Percentiles rank a stretch among this genome's conserved stretches.
Conservation (phyloP, 192 early-diverging fungal genomes). For the Rhizoclosmatium globosum region DNA sequence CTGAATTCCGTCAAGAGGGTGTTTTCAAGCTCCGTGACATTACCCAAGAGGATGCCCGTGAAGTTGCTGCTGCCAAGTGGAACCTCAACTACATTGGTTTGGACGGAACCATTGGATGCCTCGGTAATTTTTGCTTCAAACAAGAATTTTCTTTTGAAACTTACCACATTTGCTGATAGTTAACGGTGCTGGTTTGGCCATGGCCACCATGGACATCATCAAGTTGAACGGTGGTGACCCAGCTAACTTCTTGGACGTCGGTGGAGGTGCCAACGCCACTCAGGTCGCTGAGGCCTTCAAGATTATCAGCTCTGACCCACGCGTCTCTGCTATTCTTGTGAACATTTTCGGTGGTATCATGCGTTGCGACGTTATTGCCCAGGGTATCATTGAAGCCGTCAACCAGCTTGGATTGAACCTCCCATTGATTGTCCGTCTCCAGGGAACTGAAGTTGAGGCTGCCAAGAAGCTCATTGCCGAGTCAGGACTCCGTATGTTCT, state of each 20-base stretch:
- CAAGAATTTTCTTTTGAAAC: neutral
- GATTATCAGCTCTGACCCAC: slow-evolving; percentile 97
- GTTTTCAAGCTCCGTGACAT: slow-evolving; percentile 89
- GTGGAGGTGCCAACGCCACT: slow-evolving; percentile 92
- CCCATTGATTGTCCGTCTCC: slow-evolving; percentile 96
- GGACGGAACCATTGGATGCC: slow-evolving; percentile 97
- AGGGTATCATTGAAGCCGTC: slow-evolving; percentile 97
- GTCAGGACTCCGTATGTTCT: slow-evolving; percentile 91
- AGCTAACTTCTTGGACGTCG: slow-evolving; percentile 99
- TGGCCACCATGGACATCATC: slow-evolving; percentile 99
- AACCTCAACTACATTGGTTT: slow-evolving; percentile 99
- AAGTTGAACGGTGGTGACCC: slow-evolving; percentile 98
- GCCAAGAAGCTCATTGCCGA: slow-evolving; percentile 93
- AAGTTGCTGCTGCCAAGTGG: slow-evolving; percentile 95
- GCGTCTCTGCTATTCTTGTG: slow-evolving; percentile 95
- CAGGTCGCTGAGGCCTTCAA: slow-evolving; percentile 99
- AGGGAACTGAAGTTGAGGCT: slow-evolving; percentile 87
- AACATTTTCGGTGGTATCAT: slow-evolving; percentile 99
- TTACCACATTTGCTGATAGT: slow-evolving; percentile 48
- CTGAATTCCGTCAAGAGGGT: slow-evolving; percentile 95
- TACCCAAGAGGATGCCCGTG: slow-evolving; percentile 96
- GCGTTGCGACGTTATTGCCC: slow-evolving; percentile 98
- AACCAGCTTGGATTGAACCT: slow-evolving; percentile 90
- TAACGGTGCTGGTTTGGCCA: slow-evolving; percentile 98
- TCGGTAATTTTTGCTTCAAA: slow-evolving; percentile 60